Evolutionary conservation across 2,329 filamentous ascomycete genomes (phyloP).

Genomic region (Lasiodiplodia sp.): DNA sequence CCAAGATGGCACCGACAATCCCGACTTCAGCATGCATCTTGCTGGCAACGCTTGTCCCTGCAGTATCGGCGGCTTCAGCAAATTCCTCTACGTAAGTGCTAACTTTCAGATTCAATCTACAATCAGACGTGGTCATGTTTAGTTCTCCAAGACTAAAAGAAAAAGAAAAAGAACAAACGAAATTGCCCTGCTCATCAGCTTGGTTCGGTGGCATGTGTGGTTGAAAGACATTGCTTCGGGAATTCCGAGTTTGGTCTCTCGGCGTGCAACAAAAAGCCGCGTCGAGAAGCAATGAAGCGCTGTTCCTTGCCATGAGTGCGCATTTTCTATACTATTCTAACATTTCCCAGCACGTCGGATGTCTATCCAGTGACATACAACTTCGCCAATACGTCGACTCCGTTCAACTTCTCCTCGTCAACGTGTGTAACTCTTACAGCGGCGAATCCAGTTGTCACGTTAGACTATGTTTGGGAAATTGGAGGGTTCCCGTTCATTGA

Average conservation of each 20-base stretch:
- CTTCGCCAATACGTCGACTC: background rate
- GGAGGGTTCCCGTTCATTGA: constrained; percentile 46
- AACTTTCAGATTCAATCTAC: background rate
- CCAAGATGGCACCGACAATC: background rate
- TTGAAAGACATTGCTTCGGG: background rate
- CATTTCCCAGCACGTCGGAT: background rate
- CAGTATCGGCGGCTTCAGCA: background rate
- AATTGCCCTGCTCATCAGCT: background rate
- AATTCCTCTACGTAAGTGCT: background rate
- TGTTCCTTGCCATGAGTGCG: background rate
- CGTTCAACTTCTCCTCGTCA: constrained; percentile 6
- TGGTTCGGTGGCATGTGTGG: background rate
- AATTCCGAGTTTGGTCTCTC: background rate
- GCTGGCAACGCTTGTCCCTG: background rate
- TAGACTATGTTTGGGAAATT: constrained; percentile 45
- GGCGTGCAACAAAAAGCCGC: background rate
- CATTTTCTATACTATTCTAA: background rate
- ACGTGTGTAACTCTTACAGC: constrained; percentile 7
- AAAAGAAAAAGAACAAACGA: background rate
- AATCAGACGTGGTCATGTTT: background rate
- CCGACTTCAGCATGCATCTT: background rate
- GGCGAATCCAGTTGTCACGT: constrained; percentile 31
- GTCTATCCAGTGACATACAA: constrained; percentile 8
- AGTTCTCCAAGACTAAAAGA: background rate
- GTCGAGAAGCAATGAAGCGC: background rate